Evolutionary conservation across 257 asterid genomes (phyloP).

Genomic region (Rubia yunnanensis): DNA sequence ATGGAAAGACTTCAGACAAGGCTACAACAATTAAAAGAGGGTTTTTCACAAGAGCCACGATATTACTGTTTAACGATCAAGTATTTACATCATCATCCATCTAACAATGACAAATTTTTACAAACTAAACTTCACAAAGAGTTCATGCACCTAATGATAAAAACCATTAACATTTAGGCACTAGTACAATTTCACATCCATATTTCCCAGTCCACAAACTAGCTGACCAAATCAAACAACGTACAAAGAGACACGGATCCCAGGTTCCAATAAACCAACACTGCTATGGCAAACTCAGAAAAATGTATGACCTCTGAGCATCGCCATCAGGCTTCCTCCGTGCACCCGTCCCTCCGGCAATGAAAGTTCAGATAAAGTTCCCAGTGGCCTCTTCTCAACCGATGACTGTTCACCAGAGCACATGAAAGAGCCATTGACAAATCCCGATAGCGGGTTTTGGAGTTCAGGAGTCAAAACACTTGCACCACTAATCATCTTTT

Average conservation of each 20-base stretch:
- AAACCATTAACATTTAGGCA: background rate
- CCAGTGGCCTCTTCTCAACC: slow-evolving; percentile 10
- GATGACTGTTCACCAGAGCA: slow-evolving; percentile 2
- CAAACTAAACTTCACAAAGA: slow-evolving; percentile 6
- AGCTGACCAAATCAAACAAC: background rate
- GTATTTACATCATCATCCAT: background rate
- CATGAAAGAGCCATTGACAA: slow-evolving; percentile 9
- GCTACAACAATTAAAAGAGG: too few species aligned
- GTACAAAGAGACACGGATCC: background rate
- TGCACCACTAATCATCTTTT: slow-evolving; percentile 12
- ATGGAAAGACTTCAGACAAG: background rate
- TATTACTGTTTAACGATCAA: background rate
- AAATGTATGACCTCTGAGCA: slow-evolving; percentile 36
- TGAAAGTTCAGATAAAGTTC: slow-evolving; percentile 18
- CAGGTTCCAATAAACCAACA: slow-evolving; percentile 13
- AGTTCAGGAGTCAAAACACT: slow-evolving; percentile 11
- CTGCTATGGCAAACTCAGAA: background rate
- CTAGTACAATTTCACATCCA: background rate
- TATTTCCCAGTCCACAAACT: too few species aligned
- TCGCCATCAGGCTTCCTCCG: slow-evolving; percentile 61
- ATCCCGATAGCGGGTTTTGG: slow-evolving; percentile 13
- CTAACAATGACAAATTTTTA: background rate
- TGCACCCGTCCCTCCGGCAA: slow-evolving; percentile 74
- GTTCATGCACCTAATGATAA: background rate
- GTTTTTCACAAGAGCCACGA: background rate